A percentile compares a stretch with the other conserved stretches of the same genome.
Evolutionary conservation across 2,329 filamentous ascomycete genomes (phyloP).

Genomic region (Lasiodiplodia hormozganensis): DNA sequence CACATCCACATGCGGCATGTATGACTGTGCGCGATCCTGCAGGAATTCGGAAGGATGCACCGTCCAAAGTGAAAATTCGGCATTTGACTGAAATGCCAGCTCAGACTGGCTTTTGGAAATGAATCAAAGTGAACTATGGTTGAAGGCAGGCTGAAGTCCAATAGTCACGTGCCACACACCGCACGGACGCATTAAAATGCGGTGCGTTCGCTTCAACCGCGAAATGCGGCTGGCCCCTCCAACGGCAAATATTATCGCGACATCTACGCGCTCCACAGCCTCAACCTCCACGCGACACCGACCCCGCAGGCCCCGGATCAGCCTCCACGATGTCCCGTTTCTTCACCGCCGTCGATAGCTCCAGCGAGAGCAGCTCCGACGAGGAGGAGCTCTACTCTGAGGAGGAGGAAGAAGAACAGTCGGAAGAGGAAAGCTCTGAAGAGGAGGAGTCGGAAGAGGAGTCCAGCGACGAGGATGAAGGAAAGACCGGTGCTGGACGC

Average conservation of each 20-base stretch:
- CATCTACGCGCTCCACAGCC: conserved; percentile 26
- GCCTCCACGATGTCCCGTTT: conserved; percentile 74
- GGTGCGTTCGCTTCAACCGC: conserved; percentile 23
- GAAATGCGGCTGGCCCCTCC: conserved; percentile 29
- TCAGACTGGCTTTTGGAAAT: background rate
- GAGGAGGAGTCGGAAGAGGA: conserved; percentile 63
- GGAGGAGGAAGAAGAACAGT: conserved; percentile 70
- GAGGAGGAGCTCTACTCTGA: conserved; percentile 94
- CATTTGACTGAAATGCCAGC: too few species aligned
- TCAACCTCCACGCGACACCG: conserved; percentile 17
- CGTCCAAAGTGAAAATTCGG: too few species aligned
- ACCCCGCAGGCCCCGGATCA: conserved; percentile 24
- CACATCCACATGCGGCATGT: background rate
- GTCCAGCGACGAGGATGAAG: conserved; percentile 57
- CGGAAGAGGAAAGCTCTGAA: conserved; percentile 63
- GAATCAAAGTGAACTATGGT: background rate
- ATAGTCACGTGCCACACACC: conserved; percentile 3
- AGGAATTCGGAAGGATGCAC: too few species aligned
- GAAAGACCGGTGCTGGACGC: conserved; percentile 73
- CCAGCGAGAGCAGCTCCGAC: conserved; percentile 89
- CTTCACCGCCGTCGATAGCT: conserved; percentile 95
- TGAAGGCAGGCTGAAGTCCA: background rate
- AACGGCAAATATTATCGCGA: conserved; percentile 29
- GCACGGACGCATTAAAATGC: conserved; percentile 25
- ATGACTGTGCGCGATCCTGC: background rate